Evolutionary conservation across 352 stramenopile species (phyloP).

Genomic region (Globisporangium orthogonon): DNA sequence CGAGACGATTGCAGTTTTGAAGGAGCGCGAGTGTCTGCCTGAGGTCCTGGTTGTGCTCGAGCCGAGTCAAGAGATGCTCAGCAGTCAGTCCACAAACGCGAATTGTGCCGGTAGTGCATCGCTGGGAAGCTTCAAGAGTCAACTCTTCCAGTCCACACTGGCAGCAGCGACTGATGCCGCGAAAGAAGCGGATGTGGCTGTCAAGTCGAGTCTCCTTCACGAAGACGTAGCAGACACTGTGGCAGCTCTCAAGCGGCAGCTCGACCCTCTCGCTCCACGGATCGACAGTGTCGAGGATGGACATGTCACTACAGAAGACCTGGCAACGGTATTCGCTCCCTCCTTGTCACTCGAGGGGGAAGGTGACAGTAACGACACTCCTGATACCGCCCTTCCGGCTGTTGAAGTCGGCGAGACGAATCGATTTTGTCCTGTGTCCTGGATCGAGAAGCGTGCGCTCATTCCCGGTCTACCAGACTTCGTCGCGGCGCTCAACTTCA

Average conservation of each 20-base stretch:
- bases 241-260: constrained; percentile 19
- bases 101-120: constrained; percentile 8
- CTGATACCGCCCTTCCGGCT: neutral
- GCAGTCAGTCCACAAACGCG: constrained; percentile 12
- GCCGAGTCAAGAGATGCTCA: constrained; percentile 14
- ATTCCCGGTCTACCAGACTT: constrained; percentile 33
- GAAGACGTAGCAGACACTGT: constrained; percentile 19
- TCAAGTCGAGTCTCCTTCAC: constrained; percentile 10
- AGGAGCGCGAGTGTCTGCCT: constrained; percentile 37
- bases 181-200: constrained; percentile 1
- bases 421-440: constrained; percentile 63
- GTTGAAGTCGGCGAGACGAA: constrained; percentile 35
- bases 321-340: constrained; percentile 22
- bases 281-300: constrained; percentile 40
- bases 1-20: constrained; percentile 27
- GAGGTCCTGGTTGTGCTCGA: constrained; percentile 44
- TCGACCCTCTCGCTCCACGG: constrained; percentile 37
- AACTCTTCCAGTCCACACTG: constrained; percentile 24
- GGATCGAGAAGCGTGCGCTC: constrained; percentile 25
- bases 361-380: neutral
- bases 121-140: constrained; percentile 13
- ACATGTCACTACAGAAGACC: constrained; percentile 19
- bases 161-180: constrained; percentile 11
- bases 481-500: constrained; percentile 32
- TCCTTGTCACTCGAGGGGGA: constrained; percentile 15